phyloP scores from a whole-genome alignment of 345 rosid species.

The Raphanus raphanistrum region DNA sequence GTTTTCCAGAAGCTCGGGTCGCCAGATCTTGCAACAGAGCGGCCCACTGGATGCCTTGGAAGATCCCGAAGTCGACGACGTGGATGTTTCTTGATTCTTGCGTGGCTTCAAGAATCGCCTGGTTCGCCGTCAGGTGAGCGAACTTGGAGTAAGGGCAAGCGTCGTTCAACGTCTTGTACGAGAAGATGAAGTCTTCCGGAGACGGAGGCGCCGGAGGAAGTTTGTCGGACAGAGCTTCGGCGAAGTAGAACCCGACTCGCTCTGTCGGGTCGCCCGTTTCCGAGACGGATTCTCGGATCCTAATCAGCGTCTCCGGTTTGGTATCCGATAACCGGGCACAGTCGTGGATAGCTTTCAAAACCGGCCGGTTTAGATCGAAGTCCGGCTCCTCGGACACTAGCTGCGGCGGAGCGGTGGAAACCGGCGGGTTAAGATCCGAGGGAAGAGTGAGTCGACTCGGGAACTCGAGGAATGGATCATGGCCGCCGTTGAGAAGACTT shows the following conservation, averaged over 20 bases:
- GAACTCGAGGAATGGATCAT: conserved; percentile 56
- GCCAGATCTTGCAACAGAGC: conserved; percentile 81
- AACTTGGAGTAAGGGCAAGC: conserved; percentile 90
- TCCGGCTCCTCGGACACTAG: conserved; percentile 14
- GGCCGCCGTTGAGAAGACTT: conserved; percentile 55
- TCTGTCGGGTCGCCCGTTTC: conserved; percentile 64
- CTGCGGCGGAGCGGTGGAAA: conserved; percentile 26
- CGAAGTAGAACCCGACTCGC: conserved; percentile 74
- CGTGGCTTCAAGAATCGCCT: conserved; percentile 87
- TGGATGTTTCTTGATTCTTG: conserved; percentile 67
- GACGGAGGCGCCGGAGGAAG: conserved; percentile 32
- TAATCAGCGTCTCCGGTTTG: conserved; percentile 54
- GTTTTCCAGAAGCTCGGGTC: conserved; percentile 70
- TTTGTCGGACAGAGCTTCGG: conserved; percentile 51
- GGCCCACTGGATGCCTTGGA: conserved; percentile 97
- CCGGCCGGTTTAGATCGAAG: conserved; percentile 49
- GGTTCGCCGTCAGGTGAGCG: conserved; percentile 91
- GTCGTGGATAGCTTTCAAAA: conserved; percentile 58
- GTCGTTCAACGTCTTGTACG: conserved; percentile 75
- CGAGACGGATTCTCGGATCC: conserved; percentile 53
- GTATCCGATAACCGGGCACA: conserved; percentile 59
- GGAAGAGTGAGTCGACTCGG: conserved; percentile 56
- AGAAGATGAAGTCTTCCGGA: conserved; percentile 60
- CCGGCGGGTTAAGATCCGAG: conserved; percentile 48
- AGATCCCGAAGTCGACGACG: conserved; percentile 86